phyloP scores from a whole-genome alignment of 805 yeast species.

The Schwanniomyces pseudopolymorphus region DNA sequence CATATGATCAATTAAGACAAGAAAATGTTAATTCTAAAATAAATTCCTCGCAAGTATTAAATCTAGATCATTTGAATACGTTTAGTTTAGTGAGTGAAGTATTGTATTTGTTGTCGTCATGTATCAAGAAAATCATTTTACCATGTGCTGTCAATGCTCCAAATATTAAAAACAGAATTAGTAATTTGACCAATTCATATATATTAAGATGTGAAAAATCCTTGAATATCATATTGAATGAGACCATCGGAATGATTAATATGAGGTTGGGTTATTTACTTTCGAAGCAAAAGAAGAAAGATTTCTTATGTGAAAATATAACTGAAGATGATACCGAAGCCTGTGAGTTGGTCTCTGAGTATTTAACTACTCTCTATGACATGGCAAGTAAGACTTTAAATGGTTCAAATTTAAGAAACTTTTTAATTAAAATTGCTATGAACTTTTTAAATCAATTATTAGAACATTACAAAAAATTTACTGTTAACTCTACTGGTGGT shows the following conservation, averaged over 20 bases:
- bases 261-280: conserved; percentile 47
- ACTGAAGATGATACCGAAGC: conserved; percentile 61
- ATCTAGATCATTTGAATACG: conserved; percentile 48
- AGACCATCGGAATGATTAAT: conserved; percentile 53
- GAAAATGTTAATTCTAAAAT: conserved; percentile 28
- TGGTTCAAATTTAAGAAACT: conserved; percentile 45
- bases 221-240: conserved; percentile 61
- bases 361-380: conserved; percentile 44
- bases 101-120: conserved; percentile 63
- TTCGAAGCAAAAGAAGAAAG: conserved; percentile 72
- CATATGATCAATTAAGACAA: conserved; percentile 49
- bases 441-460: conserved; percentile 58
- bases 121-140: conserved; percentile 70
- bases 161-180: conserved; percentile 55
- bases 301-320: conserved; percentile 49
- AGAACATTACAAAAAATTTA: conserved; percentile 71
- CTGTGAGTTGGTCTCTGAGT: conserved; percentile 60
- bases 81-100: conserved; percentile 59
- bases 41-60: conserved; percentile 25
- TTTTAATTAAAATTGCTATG: conserved; percentile 58
- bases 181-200: conserved; percentile 59
- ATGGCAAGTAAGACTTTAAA: conserved; percentile 37
- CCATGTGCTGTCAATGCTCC: conserved; percentile 70
- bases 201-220: conserved; percentile 63
- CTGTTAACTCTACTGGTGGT: conserved; percentile 81